A percentile compares a stretch with the other conserved stretches of the same genome.
Evolutionary conservation across 2,329 filamentous ascomycete species (phyloP).

Genomic region (Colletotrichum coccodes): DNA sequence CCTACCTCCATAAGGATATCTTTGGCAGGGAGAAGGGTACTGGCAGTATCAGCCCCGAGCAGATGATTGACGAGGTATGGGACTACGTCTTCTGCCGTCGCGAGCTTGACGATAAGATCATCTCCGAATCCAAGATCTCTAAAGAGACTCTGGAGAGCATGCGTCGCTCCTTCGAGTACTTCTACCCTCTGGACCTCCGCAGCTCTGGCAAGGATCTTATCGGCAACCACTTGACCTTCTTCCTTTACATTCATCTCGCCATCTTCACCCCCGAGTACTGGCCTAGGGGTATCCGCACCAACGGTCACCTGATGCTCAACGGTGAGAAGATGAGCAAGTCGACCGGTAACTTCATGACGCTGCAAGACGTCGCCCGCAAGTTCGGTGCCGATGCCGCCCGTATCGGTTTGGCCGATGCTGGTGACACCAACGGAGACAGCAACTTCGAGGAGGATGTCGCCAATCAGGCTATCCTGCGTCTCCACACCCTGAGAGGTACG

Average conservation of each 20-base stretch:
- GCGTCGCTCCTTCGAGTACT: constrained; percentile 95
- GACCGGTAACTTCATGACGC: constrained; percentile 95
- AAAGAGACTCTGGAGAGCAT: constrained; percentile 80
- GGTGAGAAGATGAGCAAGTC: constrained; percentile 99
- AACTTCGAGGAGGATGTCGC: constrained; percentile 98
- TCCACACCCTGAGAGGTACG: constrained; percentile 63
- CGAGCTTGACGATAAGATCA: constrained; percentile 73
- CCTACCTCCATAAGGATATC: constrained; percentile 82
- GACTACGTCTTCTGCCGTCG: constrained; percentile 91
- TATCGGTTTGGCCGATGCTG: constrained; percentile 92
- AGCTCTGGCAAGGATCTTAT: constrained; percentile 94
- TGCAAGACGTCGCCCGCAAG: constrained; percentile 86
- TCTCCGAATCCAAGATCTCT: constrained; percentile 75
- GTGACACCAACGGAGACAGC: constrained; percentile 92
- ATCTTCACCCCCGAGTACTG: constrained; percentile 90
- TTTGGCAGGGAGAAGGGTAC: constrained; percentile 80
- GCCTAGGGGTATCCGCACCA: constrained; percentile 86
- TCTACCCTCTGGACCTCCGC: constrained; percentile 91
- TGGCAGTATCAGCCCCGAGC: constrained; percentile 78
- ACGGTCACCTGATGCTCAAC: constrained; percentile 94
- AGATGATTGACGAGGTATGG: constrained; percentile 96
- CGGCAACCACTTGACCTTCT: constrained; percentile 92
- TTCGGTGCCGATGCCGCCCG: constrained; percentile 94
- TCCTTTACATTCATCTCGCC: constrained; percentile 87
- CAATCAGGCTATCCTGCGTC: constrained; percentile 87